Percentiles rank a stretch among this genome's conserved stretches.
Evolutionary conservation across 1,284 basidiomycete species (phyloP).

Genomic region (Mycena sp.): DNA sequence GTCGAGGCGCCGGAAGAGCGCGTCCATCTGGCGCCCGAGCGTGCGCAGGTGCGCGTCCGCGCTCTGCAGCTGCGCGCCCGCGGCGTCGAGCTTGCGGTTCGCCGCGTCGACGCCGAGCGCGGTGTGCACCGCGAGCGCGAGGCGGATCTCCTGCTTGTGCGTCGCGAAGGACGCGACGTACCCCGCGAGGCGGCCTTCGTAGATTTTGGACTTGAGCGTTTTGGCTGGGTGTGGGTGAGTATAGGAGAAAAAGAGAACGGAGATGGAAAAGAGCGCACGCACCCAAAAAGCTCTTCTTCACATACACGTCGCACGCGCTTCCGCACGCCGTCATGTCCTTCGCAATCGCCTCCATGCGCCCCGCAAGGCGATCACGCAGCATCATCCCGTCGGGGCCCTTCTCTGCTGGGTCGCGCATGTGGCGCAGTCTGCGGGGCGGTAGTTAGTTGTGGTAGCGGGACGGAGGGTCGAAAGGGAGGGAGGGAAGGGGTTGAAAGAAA

Average conservation of each 20-base stretch:
- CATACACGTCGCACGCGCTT: conserved; percentile 38
- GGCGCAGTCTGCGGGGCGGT: conserved; percentile 25
- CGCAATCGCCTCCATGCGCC: conserved; percentile 35
- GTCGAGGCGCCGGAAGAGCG: conserved; percentile 37
- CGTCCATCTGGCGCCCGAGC: conserved; percentile 33
- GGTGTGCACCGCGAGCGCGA: conserved; percentile 45
- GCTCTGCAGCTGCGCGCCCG: conserved; percentile 29
- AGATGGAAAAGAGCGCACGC: conserved; percentile 8
- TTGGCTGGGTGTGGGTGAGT: conserved; percentile 38
- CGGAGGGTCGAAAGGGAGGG: too few relatives aligned
- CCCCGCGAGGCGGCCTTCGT: conserved; percentile 46
- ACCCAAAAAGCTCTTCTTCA: conserved; percentile 40
- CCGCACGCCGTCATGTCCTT: conserved; percentile 37
- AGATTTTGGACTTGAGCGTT: conserved; percentile 47
- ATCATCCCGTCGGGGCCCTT: conserved; percentile 31
- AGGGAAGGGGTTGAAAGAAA: too few relatives aligned
- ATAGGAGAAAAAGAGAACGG: neutral
- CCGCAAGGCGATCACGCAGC: conserved; percentile 30
- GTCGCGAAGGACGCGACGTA: conserved; percentile 45
- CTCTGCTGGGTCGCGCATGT: conserved; percentile 31
- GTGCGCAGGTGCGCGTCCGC: conserved; percentile 33
- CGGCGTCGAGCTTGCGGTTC: conserved; percentile 40
- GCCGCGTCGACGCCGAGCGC: conserved; percentile 44
- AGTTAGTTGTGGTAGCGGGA: neutral
- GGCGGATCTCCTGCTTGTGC: conserved; percentile 43